phyloP scores from a whole-genome alignment of 2,329 filamentous ascomycete genomes.

The Dendryphion nanum region DNA sequence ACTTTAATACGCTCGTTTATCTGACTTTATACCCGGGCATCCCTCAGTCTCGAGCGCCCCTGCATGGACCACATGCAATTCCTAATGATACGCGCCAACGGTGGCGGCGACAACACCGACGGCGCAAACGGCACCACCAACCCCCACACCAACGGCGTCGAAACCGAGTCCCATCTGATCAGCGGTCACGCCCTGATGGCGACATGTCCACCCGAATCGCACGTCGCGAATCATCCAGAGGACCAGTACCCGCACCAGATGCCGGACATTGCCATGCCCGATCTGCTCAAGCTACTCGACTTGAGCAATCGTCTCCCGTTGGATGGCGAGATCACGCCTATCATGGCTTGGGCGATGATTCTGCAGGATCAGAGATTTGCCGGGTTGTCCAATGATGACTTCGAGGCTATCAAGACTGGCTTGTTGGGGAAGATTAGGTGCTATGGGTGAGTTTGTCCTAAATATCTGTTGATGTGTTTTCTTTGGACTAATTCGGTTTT shows the following conservation, averaged over 20 bases:
- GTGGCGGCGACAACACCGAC: no score
- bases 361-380: constrained; percentile 58
- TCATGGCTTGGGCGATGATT: constrained; percentile 90
- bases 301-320: constrained; percentile 79
- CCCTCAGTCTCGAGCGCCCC: constrained; percentile 75
- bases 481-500: no score
- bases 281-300: constrained; percentile 78
- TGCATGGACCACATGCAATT: constrained; percentile 91
- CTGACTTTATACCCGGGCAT: constrained; percentile 27
- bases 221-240: constrained; percentile 55
- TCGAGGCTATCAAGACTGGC: constrained; percentile 69
- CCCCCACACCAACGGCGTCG: constrained; percentile 52
- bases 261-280: constrained; percentile 69
- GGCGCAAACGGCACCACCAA: no score
- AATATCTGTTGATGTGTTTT: not conserved
- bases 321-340: constrained; percentile 88
- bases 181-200: constrained; percentile 95
- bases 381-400: constrained; percentile 66
- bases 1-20: constrained; percentile 20
- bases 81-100: constrained; percentile 61
- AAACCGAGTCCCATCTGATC: constrained; percentile 44
- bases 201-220: constrained; percentile 73
- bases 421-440: constrained; percentile 81
- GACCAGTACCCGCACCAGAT: constrained; percentile 67
- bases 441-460: constrained; percentile 73